These are phyloP conservation scores for Xerocomus potaroensis DNA, from an alignment of 768 basidiomycete species.

Conservation along the genomic window DNA sequence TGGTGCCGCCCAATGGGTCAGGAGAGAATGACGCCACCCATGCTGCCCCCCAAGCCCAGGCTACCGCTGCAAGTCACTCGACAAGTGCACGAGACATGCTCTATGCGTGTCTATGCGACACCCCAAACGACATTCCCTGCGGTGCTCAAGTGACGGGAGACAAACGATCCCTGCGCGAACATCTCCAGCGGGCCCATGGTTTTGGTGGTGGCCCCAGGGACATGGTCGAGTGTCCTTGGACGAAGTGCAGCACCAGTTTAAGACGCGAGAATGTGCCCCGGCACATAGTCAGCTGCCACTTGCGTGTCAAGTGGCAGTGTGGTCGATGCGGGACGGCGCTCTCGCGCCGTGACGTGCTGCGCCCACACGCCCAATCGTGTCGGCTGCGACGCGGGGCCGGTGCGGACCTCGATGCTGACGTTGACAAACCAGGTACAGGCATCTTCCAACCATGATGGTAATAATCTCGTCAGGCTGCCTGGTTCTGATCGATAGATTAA, in stretches of 20 bases:
- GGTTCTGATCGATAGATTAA: too few species aligned
- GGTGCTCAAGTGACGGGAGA: slow-evolving; percentile 1
- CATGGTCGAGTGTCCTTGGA: slow-evolving; percentile 5
- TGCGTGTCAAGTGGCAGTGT: slow-evolving; percentile 11
- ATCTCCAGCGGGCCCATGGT: slow-evolving; percentile 9
- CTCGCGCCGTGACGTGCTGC: slow-evolving; percentile 20
- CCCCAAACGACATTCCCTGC: slow-evolving; percentile 2
- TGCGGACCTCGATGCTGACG: neutral
- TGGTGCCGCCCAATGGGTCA: neutral
- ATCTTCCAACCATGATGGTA: too few species aligned
- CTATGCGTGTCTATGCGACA: slow-evolving; percentile 5
- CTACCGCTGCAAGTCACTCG: neutral
- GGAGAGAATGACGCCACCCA: neutral
- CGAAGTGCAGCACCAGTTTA: slow-evolving; percentile 1
- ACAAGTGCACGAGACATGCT: neutral
- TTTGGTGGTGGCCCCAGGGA: slow-evolving; percentile 10
- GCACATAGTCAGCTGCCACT: slow-evolving; percentile 16
- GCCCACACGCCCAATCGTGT: slow-evolving; percentile 13
- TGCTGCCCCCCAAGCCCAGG: neutral
- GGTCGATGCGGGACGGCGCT: slow-evolving; percentile 7
- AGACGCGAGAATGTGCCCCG: slow-evolving; percentile 18
- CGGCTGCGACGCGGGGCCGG: neutral
- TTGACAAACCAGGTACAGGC: too few species aligned
- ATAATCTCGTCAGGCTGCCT: too few species aligned
- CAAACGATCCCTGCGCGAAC: slow-evolving; percentile 9